Percentiles rank a stretch among this genome's conserved stretches.
These are phyloP conservation scores for Candolleomyces aberdarensis DNA, from an alignment of 768 basidiomycete species.

Conservation along the genomic window DNA sequence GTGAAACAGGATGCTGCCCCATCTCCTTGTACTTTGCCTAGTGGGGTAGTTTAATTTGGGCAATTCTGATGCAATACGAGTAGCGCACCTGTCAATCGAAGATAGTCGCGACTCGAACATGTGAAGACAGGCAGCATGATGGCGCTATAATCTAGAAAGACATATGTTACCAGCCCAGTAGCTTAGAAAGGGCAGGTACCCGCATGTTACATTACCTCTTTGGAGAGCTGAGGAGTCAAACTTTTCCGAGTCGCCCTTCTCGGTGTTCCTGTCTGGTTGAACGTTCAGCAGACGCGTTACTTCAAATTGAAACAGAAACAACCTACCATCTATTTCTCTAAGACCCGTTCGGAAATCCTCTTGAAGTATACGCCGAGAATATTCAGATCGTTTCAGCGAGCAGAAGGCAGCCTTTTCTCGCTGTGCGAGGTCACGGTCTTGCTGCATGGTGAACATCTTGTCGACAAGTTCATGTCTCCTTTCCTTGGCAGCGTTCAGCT, in stretches of 20 bases:
- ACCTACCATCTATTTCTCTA: conserved; percentile 55
- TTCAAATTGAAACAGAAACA: no score
- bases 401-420: conserved; percentile 63
- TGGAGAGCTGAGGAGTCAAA: conserved; percentile 50
- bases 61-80: background rate
- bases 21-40: conserved; percentile 58
- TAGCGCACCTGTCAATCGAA: conserved; percentile 47
- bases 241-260: background rate
- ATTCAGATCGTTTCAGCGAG: conserved; percentile 24
- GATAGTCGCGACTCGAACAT: conserved; percentile 59
- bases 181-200: no score
- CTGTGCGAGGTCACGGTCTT: conserved; percentile 42
- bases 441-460: conserved; percentile 31
- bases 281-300: no score
- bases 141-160: conserved; percentile 46
- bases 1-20: conserved; percentile 55
- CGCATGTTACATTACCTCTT: conserved; percentile 35
- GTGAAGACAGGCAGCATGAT: conserved; percentile 64
- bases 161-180: background rate
- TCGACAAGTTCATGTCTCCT: conserved; percentile 9
- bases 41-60: background rate
- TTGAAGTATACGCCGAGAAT: conserved; percentile 37
- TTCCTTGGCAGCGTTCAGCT: background rate
- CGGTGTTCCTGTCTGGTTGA: no score
- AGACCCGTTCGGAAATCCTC: conserved; percentile 57